Conservation (phyloP, 2,329 filamentous ascomycete species). For the Knoxdaviesia capensis region DNA sequence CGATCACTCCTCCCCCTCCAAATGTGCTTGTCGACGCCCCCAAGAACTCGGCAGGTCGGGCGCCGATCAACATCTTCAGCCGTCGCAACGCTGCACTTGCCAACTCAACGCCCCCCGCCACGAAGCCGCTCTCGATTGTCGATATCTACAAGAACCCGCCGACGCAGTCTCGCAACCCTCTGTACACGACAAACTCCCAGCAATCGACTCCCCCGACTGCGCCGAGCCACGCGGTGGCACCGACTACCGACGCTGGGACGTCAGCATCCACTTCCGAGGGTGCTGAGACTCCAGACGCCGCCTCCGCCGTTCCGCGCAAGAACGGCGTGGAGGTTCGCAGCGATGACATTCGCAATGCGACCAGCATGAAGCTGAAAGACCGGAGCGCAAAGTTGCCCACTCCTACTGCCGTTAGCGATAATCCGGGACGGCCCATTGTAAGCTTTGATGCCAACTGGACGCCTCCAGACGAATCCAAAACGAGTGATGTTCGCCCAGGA, state of each 20-base stretch:
- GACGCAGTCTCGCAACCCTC: slow-evolving; percentile 61
- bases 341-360: slow-evolving; percentile 77
- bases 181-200: slow-evolving; percentile 26
- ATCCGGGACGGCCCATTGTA: slow-evolving; percentile 80
- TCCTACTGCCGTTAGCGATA: slow-evolving; percentile 79
- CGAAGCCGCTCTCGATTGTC: slow-evolving; percentile 27
- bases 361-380: slow-evolving; percentile 72
- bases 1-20: not conserved
- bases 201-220: not conserved
- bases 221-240: not conserved
- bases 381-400: slow-evolving; percentile 73
- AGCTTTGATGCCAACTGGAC: slow-evolving; percentile 83
- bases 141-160: slow-evolving; percentile 77
- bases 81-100: too few relatives aligned
- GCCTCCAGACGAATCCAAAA: slow-evolving; percentile 37
- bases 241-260: too few relatives aligned
- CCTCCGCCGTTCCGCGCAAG: slow-evolving; percentile 19
- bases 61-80: too few relatives aligned
- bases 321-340: slow-evolving; percentile 67
- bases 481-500: slow-evolving; percentile 40
- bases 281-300: too few relatives aligned
- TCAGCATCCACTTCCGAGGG: too few relatives aligned
- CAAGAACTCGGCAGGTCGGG: too few relatives aligned
- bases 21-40: slow-evolving; percentile 10
- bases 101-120: slow-evolving; percentile 2